Conservation (phyloP, 192 early-diverging fungal species). For the Phycomyces nitens region DNA sequence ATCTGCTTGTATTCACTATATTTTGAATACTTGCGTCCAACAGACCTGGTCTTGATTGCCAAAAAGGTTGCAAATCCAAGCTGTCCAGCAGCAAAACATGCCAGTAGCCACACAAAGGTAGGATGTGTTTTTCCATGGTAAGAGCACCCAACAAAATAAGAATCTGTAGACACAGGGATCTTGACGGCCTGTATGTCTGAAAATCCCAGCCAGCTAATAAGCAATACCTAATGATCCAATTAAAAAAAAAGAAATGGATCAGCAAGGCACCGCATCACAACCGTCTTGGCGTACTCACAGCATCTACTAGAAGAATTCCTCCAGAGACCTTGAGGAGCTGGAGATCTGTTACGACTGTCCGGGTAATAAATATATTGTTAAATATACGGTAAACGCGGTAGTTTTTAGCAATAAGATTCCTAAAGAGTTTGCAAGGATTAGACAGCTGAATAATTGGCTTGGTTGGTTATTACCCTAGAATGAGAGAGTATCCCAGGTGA, state of each 20-base stretch:
- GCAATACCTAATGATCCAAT: too few relatives aligned
- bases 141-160: conserved; percentile 27
- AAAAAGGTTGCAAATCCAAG: conserved; percentile 40
- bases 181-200: conserved; percentile 3
- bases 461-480: conserved; percentile 18
- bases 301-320: conserved; percentile 28
- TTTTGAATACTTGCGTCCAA: conserved; percentile 37
- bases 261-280: too few relatives aligned
- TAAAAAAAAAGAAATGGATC: neutral
- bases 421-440: neutral
- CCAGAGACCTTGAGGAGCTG: conserved; percentile 48
- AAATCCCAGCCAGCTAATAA: conserved; percentile 18
- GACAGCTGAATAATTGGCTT: too few relatives aligned
- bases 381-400: conserved; percentile 51
- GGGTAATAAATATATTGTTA: conserved; percentile 48
- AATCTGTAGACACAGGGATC: conserved; percentile 7
- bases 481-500: conserved; percentile 36
- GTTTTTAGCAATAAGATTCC: conserved; percentile 51
- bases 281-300: too few relatives aligned
- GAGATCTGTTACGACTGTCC: conserved; percentile 37
- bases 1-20: conserved; percentile 51
- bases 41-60: conserved; percentile 41
- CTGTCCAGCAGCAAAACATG: conserved; percentile 28
- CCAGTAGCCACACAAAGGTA: conserved; percentile 18
- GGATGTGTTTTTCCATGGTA: conserved; percentile 14